Percentiles rank a stretch among this genome's conserved stretches.
Evolutionary conservation across 495 filamentous ascomycete genomes (phyloP).

Genomic region (Thermochaetoides thermophila): DNA sequence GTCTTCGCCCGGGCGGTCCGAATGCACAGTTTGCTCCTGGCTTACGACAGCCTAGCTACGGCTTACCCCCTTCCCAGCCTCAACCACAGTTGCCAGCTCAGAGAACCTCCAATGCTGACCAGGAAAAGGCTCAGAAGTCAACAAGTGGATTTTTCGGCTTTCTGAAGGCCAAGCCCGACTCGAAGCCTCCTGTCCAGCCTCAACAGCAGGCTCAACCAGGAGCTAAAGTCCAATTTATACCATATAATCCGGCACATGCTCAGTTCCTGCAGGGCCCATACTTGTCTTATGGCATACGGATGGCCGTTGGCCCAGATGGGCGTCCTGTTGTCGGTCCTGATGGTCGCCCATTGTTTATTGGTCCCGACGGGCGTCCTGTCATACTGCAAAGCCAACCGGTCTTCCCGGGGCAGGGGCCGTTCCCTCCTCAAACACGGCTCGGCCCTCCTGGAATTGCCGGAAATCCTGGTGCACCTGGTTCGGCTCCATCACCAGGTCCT

Average conservation of each 20-base stretch:
- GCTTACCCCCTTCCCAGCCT: background rate
- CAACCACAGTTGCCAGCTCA: constrained; percentile 3
- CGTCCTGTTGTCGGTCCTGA: constrained; percentile 2
- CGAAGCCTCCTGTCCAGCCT: constrained; percentile 1
- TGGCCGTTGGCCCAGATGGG: constrained; percentile 15
- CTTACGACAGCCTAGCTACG: constrained; percentile 5
- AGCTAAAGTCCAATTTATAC: constrained; percentile 4
- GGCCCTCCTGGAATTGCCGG: constrained; percentile 4
- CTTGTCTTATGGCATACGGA: constrained; percentile 10
- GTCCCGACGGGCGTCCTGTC: constrained; percentile 2
- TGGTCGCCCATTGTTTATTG: background rate
- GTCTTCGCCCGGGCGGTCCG: too few relatives aligned
- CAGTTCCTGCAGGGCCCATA: too few relatives aligned
- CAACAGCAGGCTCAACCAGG: constrained; percentile 1
- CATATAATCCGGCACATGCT: constrained; percentile 5
- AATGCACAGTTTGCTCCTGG: constrained; percentile 1
- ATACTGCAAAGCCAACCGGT: constrained; percentile 11
- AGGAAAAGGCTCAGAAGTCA: constrained; percentile 8
- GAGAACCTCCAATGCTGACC: constrained; percentile 2
- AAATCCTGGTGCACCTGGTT: background rate
- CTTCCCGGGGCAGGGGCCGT: constrained; percentile 7
- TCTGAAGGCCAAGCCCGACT: constrained; percentile 9
- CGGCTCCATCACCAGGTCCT: background rate
- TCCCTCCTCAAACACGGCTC: constrained; percentile 3
- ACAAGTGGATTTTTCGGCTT: constrained; percentile 17